Evolutionary conservation across 345 rosid genomes (phyloP), one percentile per base, ranked within the genome.

Genomic region (Microthlaspi erraticum): DNA sequence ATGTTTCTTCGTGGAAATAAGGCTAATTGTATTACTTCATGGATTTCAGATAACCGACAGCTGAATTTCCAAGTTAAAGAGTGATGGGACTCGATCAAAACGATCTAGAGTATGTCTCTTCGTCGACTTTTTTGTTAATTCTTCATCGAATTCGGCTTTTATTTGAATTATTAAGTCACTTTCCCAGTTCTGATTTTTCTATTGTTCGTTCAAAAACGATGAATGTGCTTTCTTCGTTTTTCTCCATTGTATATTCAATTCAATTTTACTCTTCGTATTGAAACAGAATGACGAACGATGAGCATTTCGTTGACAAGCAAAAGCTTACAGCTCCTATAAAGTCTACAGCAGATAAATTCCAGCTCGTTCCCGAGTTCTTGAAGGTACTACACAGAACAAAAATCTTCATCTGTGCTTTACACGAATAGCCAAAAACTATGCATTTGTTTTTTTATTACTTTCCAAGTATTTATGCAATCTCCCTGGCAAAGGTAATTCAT

Each of bases 321-420:
- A 71, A 52, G 53, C 80, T 77, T 70, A 4, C 77, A 42, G 74
- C 77, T 43, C 81, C 81, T 45, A 67, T 77, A 39, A 72, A 77
- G 45, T 60, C 74, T 18, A 38, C 74, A 14, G 42, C 32, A 5
- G 70, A 67, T 60, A 77, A 77, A 20, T 77, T 53, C 19, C 61
- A 66, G 46, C 81, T 77, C 2, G 76, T 77, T 60, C 81, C 77
- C 1, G 81, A 77, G 77, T 77, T 77, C 19, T 61, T 77, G 43
- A 77, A 77, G 81, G 77, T 77, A 65, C 48, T 77, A 59, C 48
- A 13, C 69, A 32, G 3, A 48, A 69, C 11, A 53, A 36, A 11
- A 3, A 9, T 57, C 8, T 54, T 57, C 60, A 0, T 51, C 6
- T 64, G n/a, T 60, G 36, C 23, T 43, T 50, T 41, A 32, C 32